These are phyloP conservation scores for Ceratocystis lukuohia DNA, from an alignment of 2,329 filamentous ascomycete genomes.

Conservation along the genomic window DNA sequence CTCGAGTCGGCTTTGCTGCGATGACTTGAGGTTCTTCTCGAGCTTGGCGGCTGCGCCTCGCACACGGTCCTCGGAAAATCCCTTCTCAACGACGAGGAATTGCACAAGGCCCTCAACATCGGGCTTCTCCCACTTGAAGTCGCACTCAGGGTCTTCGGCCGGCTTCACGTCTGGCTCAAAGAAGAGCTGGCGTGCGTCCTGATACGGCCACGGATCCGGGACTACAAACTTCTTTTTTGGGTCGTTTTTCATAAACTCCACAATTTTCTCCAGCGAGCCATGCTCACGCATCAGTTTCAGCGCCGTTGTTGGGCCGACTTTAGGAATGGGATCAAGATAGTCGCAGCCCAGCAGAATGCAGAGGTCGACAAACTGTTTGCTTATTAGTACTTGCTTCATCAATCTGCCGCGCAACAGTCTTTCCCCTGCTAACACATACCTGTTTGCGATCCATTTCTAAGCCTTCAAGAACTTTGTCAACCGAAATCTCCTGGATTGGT, in stretches of 20 bases:
- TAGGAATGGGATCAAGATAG: conserved; percentile 92
- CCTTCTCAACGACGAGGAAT: conserved; percentile 86
- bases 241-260: conserved; percentile 65
- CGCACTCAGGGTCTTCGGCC: conserved; percentile 74
- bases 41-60: conserved; percentile 63
- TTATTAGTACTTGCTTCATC: neutral
- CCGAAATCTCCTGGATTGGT: conserved; percentile 86
- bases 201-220: conserved; percentile 93
- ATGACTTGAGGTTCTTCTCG: conserved; percentile 79
- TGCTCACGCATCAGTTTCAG: conserved; percentile 90
- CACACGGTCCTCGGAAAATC: conserved; percentile 91
- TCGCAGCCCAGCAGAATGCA: conserved; percentile 97
- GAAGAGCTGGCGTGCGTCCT: conserved; percentile 84
- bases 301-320: conserved; percentile 81
- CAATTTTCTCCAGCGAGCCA: conserved; percentile 72
- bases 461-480: conserved; percentile 76
- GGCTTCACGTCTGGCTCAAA: conserved; percentile 75
- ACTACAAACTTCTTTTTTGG: conserved; percentile 67
- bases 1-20: conserved; percentile 81
- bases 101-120: conserved; percentile 81
- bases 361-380: conserved; percentile 74
- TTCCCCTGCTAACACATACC: conserved; percentile 34
- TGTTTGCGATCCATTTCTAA: conserved; percentile 77
- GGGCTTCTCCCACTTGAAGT: conserved; percentile 96
- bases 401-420: neutral